Base-by-base conservation (phyloP, 805 yeast species). In the Naumovozyma castellii region DNA sequence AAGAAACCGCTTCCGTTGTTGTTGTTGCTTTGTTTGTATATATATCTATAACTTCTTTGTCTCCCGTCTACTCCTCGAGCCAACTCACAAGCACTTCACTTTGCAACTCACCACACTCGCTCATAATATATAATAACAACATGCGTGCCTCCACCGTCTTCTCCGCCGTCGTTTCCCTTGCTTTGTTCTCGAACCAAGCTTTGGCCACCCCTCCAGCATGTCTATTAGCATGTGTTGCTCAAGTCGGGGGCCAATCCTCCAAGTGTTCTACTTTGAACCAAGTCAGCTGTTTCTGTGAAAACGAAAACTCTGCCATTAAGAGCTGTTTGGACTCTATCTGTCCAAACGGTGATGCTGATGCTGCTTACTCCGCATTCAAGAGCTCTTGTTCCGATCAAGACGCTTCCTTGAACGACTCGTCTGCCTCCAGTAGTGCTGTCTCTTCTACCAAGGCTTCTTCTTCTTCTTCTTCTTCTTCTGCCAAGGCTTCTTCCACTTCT, bases 161-260 rank as follows among this genome's bases (percentile, higher is more conserved):
- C 20, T 51, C 61, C 35, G 36, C 60, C 17, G 51, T 47, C 34
- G 38, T 51, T 18, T 51, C 62, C 34, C 29, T 56, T 25, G 59
- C 56, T 35, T 36, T 54, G 22, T 45, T 57, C 32, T 43, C 59
- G n/a, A 42, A 42, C 10, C 49, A 53, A 37, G 71, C 72, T 22
- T 73, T 76, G 35, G 80, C 84, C 40, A 70, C 90, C 41, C 92
- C 95, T 38, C 95, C 96, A 44, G 95, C 96, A 30, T 87, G 95
- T 70, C 66, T 87, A 49, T 70, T 87, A 61, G 94, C 95, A 32
- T 86, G 95, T 74, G 90, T 84, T 43, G 73, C 85, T 42, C 71
- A 75, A 54, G 88, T 82, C 41, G 68, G 72, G 46, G 73, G 73
- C 59, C 45, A 51, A 4, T 70, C 78, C 13, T 62, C 75, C 32